Base-by-base conservation (phyloP, 1,284 basidiomycete genomes). In the Rugosomyces carneus region DNA sequence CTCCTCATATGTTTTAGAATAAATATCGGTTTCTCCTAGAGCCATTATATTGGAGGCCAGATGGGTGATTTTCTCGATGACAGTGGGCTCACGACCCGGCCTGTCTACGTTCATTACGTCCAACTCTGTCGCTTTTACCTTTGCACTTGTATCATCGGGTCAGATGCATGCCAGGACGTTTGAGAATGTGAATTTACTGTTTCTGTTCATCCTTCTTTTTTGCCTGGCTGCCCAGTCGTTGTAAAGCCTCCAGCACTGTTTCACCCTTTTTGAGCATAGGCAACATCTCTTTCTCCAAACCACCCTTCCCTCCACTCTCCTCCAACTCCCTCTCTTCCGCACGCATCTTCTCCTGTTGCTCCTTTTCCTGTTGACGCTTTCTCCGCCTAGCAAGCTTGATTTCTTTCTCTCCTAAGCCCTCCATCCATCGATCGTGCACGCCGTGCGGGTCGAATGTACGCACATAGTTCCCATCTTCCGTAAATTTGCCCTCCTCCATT, bases 401-500 rank as follows among this genome's bases (percentile, higher is more conserved):
- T 55, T 84, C 88, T 51, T 75, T 78, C 59, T 94, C 91, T 59
- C 89, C 89, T 42, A 95, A 55, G 2, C 84, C 92, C 13, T 92
- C 85, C 74, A 99, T 88, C 96, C 96, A 99, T 23, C 78, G 78
- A 66, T 99, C 95, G 64, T 98, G 93, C 44, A 89, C 80, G 13
- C 87, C 92, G 60, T 93, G 87, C 5, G 89, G 88, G 66, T 99
- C 94, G 54, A 85, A 86, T 40, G 92, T 84, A 47, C 81, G 81
- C 45, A 93, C 78, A 63, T 94, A 97, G 48, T 68, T 82, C 38
- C 96, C 96, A 58, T 98, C 95, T 47, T 88, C 89, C 8, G 93
- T 87, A 70, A 99, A 97, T 58, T 93, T 89, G 26, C 96, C 96
- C 63, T 96, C 91, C 58, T 90, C 84, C 86, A 99, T 94, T 75